Conservation (phyloP, 139 green algal genomes). For the Dunaliella primolecta region DNA sequence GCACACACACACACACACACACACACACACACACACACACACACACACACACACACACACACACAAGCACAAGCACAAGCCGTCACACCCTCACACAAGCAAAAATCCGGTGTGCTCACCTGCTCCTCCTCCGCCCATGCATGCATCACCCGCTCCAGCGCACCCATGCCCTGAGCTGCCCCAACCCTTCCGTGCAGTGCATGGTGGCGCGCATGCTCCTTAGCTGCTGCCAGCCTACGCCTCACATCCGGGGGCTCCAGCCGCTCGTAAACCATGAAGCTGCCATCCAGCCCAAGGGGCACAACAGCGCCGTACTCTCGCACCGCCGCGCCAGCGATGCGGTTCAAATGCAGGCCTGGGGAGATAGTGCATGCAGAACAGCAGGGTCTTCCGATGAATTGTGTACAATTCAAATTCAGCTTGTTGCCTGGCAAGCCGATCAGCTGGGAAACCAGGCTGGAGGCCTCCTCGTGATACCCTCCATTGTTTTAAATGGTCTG, state of each 20-base stretch:
- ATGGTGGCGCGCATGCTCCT: background rate
- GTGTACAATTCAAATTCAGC: too few species aligned
- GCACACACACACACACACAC: too few species aligned
- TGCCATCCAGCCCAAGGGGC: conserved; percentile 12
- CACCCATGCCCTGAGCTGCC: background rate
- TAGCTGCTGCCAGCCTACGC: background rate
- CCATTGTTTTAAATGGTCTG: too few species aligned
- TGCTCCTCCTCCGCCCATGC: background rate
- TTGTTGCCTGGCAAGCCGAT: too few species aligned
- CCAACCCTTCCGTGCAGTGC: background rate
- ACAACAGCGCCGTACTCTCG: conserved; percentile 17
- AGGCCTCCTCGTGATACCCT: too few species aligned
- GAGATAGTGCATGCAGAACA: background rate
- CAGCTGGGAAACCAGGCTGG: too few species aligned
- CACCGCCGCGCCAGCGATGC: conserved; percentile 4
- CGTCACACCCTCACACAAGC: too few species aligned
- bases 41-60: too few species aligned
- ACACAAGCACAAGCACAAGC: too few species aligned
- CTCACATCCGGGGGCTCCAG: conserved; percentile 4
- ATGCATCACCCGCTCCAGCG: background rate
- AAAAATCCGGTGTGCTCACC: too few species aligned
- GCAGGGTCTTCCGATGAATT: too few species aligned
- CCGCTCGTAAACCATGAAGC: conserved; percentile 22
- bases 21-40: too few species aligned
- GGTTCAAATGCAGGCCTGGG: background rate